phyloP scores from a whole-genome alignment of 2,329 filamentous ascomycete genomes.

The Diaporthe destruens region DNA sequence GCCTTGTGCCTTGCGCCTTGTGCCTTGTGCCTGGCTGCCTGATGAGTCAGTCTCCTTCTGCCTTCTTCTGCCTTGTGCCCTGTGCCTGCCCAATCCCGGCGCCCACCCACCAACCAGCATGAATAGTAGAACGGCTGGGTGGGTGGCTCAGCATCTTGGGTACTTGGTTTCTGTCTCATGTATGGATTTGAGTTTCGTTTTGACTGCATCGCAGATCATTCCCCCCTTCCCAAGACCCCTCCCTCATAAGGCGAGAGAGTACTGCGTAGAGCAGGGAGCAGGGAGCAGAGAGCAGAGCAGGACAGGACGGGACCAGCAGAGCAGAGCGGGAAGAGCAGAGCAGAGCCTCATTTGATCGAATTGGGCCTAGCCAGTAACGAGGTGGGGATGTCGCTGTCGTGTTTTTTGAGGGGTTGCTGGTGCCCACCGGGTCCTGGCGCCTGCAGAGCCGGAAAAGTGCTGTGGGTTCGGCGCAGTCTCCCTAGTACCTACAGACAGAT shows the following conservation, averaged over 20 bases:
- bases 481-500: not conserved
- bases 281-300: not conserved
- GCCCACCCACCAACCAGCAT: constrained; percentile 13
- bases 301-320: not conserved
- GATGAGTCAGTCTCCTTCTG: no score
- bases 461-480: constrained; percentile 25
- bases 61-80: not conserved
- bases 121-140: not conserved
- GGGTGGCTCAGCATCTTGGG: not conserved
- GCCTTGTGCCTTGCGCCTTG: constrained; percentile 22
- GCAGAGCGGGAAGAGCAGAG: not conserved
- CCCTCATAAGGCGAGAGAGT: not conserved
- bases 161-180: not conserved
- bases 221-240: not conserved
- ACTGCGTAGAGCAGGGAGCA: not conserved
- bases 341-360: constrained; percentile 23
- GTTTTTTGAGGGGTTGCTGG: constrained; percentile 7
- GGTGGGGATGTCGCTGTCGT: constrained; percentile 27
- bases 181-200: not conserved
- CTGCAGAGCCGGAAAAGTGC: constrained; percentile 35
- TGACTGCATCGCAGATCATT: constrained; percentile 2
- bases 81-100: constrained; percentile 15
- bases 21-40: constrained; percentile 6
- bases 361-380: not conserved
- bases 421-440: constrained; percentile 26